Evolutionary conservation across 1,284 basidiomycete species (phyloP).

Genomic region (Cryptococcus deneoformans): DNA sequence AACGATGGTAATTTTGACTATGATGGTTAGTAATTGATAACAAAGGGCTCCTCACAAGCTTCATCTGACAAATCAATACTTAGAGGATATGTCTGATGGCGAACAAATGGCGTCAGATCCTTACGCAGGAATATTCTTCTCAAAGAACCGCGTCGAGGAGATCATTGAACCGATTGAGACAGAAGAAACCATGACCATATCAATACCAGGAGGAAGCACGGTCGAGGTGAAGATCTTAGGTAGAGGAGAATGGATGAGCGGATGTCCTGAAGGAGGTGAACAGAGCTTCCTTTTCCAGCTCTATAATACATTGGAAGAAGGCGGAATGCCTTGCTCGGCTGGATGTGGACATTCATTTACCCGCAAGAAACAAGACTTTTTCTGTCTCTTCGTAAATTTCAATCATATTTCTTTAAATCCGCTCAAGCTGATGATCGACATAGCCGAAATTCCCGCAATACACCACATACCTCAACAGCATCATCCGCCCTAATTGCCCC

Average conservation of each 20-base stretch:
- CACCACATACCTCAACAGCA: conserved; percentile 59
- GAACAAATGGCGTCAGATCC: conserved; percentile 61
- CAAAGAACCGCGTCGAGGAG: conserved; percentile 80
- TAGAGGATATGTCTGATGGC: not conserved
- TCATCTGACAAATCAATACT: not conserved
- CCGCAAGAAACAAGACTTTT: conserved; percentile 72
- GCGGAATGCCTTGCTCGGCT: conserved; percentile 65
- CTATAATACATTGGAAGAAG: conserved; percentile 67
- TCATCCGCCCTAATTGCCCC: conserved; percentile 62
- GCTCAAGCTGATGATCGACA: not conserved
- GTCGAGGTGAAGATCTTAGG: conserved; percentile 59
- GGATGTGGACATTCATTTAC: conserved; percentile 62
- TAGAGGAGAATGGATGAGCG: conserved; percentile 94
- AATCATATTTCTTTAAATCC: not conserved
- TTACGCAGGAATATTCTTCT: conserved; percentile 87
- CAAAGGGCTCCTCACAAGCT: not conserved
- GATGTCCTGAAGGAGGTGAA: conserved; percentile 82
- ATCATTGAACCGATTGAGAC: conserved; percentile 77
- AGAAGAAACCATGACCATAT: not conserved
- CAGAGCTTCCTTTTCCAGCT: conserved; percentile 82
- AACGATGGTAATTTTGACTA: conserved; percentile 21
- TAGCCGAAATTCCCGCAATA: conserved; percentile 70
- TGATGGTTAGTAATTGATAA: not conserved
- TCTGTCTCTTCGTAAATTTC: conserved; percentile 68
- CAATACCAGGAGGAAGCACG: conserved; percentile 19